These are phyloP conservation scores for Hamamelis virginiana DNA, from an alignment of 164 flowering plant genomes.

Conservation along the genomic window DNA sequence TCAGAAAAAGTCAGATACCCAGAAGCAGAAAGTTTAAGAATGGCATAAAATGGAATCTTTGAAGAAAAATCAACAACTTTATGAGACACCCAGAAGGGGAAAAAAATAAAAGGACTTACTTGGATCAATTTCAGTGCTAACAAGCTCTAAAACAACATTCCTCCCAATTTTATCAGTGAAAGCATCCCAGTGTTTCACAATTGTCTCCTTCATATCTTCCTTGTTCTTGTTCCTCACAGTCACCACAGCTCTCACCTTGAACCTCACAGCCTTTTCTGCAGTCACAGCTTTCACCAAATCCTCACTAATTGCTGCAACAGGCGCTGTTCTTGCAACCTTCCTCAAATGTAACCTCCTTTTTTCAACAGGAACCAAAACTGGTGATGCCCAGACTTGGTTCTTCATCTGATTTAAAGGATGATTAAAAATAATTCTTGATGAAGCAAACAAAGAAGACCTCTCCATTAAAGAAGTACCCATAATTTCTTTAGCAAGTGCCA, in stretches of 20 bases:
- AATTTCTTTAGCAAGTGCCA: conserved; percentile 62
- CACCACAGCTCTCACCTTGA: conserved; percentile 80
- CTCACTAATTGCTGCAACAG: conserved; percentile 69
- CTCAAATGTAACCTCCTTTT: conserved; percentile 17
- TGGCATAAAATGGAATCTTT: background rate
- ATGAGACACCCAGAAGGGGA: background rate
- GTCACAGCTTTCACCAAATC: conserved; percentile 43
- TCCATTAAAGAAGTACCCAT: conserved; percentile 50
- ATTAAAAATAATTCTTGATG: conserved; percentile 28
- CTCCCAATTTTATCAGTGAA: conserved; percentile 74
- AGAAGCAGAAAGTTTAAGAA: background rate
- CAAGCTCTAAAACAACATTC: conserved; percentile 72
- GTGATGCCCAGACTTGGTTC: conserved; percentile 27
- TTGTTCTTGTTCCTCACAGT: conserved; percentile 82
- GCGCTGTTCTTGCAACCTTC: conserved; percentile 20
- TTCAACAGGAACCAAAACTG: conserved; percentile 16
- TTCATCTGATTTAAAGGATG: conserved; percentile 11
- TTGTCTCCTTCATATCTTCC: conserved; percentile 71
- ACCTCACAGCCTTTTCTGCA: conserved; percentile 57
- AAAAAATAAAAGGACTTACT: conserved; percentile 45
- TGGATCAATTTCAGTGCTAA: conserved; percentile 77
- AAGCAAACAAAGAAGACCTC: conserved; percentile 37
- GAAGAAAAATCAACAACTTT: background rate
- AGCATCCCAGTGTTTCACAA: conserved; percentile 73
- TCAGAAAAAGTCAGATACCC: background rate